Evolutionary conservation across 352 stramenopile species (phyloP), one percentile per base, ranked within the genome.

Genomic region (Blastocystis sp.): DNA sequence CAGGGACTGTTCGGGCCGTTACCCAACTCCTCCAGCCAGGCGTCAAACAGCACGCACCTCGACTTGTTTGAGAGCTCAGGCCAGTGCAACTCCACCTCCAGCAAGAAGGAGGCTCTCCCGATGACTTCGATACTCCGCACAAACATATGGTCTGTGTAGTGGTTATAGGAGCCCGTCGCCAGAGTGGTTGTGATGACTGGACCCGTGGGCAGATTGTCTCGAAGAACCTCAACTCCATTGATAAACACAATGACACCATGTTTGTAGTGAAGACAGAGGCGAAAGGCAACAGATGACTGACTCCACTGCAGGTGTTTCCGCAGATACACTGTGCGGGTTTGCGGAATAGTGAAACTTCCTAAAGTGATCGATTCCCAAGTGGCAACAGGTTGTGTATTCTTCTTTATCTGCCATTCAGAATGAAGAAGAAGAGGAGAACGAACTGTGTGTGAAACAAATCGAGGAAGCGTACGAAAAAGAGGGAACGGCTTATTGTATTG

Each of bases 171-270:
- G 4, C 44, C 65, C n/a, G 1, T 67, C 27, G 65, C 65, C 36
- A 57, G 49, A 1, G 65, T 77, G 16, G 65, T 11, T 36, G 16
- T 14, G 1, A 3, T 67, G 4, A 77, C 36, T 51, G 16, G 14
- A 7, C 65, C 65, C 11, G 36, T 53, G 36, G 65, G 65, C 32
- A 77, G 27, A 48, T 77, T 77, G n/a, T 63, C 49, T 1, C 65
- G 42, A 69, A 49, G 3, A 1, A 77, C 14, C 49, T 77, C 65
- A 6, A 2, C 46, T 14, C 65, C 65, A 48, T 77, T 77, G 6
- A 77, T 67, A 48, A 51, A 48, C 14, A 77, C 65, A 14, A 77
- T 63, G 14, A 48, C 36, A 14, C 65, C 65, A 63, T 77, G 27
- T 6, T 24, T 11, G 36, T 56, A 56, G 4, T 69, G 4, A 3